phyloP scores from a whole-genome alignment of 129 eudicot genomes.

The Smallanthus sonchifolius region DNA sequence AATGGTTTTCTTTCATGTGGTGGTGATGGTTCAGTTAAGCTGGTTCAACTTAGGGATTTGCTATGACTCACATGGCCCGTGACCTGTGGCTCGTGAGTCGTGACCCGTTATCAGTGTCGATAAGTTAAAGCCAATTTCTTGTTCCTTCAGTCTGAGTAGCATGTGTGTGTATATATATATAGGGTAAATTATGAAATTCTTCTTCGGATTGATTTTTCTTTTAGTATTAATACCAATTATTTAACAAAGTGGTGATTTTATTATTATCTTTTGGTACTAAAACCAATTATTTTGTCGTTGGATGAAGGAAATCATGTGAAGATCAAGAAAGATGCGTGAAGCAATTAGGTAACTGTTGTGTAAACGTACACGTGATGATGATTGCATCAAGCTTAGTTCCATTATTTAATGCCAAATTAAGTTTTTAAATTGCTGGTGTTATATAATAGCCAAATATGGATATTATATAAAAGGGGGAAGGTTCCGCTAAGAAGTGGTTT shows the following conservation, averaged over 20 bases:
- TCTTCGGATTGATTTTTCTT: not conserved
- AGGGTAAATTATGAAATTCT: slow-evolving; percentile 4
- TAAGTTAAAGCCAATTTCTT: not conserved
- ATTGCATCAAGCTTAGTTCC: not conserved
- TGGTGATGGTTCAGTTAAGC: slow-evolving; percentile 79
- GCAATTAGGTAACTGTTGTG: slow-evolving; percentile 7
- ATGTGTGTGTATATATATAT: slow-evolving; percentile 8
- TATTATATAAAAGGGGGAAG: not conserved
- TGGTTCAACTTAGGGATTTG: slow-evolving; percentile 46
- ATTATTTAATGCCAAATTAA: not conserved
- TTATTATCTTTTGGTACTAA: not conserved
- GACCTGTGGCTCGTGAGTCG: not conserved
- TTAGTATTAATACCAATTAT: not conserved
- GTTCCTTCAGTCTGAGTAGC: not conserved
- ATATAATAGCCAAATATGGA: not conserved
- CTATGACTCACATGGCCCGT: slow-evolving; percentile 10
- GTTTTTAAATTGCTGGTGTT: not conserved
- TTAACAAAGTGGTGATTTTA: not conserved
- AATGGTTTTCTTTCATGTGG: slow-evolving; percentile 89
- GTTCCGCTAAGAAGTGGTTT: too few relatives aligned
- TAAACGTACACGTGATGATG: slow-evolving; percentile 6
- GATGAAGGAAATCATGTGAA: slow-evolving; percentile 2
- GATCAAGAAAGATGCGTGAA: slow-evolving; percentile 17
- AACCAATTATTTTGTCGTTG: not conserved
- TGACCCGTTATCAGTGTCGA: not conserved